These are phyloP conservation scores for Pseudogymnoascus sp. DNA, from an alignment of 2,329 filamentous ascomycete genomes.

Conservation along the genomic window DNA sequence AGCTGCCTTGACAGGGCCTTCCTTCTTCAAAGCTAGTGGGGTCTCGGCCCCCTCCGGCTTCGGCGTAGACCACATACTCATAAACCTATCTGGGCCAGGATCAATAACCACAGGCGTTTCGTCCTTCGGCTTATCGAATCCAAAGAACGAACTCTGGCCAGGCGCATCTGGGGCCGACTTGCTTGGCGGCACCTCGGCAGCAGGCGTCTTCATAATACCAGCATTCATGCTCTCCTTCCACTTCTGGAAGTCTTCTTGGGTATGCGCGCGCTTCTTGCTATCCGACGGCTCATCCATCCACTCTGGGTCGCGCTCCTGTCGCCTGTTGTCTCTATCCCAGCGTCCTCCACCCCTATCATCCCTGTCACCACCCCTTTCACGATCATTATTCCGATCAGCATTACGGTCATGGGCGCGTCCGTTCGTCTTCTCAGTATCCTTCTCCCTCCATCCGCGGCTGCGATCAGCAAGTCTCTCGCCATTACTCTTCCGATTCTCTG, in stretches of 20 bases:
- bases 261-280: slow-evolving; percentile 56
- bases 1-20: slow-evolving; percentile 44
- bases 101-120: slow-evolving; percentile 52
- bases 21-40: slow-evolving; percentile 33
- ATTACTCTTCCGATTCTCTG: slow-evolving; percentile 26
- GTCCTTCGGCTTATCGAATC: slow-evolving; percentile 41
- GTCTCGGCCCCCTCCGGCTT: slow-evolving; percentile 30
- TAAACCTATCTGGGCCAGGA: slow-evolving; percentile 67
- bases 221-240: slow-evolving; percentile 78
- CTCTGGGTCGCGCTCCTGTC: slow-evolving; percentile 73
- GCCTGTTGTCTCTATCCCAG: slow-evolving; percentile 49
- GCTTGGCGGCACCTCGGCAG: slow-evolving; percentile 31
- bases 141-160: slow-evolving; percentile 32
- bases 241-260: slow-evolving; percentile 84
- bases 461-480: slow-evolving; percentile 26
- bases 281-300: slow-evolving; percentile 74
- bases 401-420: slow-evolving; percentile 12
- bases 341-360: slow-evolving; percentile 22
- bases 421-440: slow-evolving; percentile 30
- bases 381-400: slow-evolving; percentile 3
- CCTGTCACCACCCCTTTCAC: slow-evolving; percentile 18
- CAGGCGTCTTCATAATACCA: slow-evolving; percentile 19
- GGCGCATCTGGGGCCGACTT: slow-evolving; percentile 26
- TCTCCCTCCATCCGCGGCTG: slow-evolving; percentile 32
- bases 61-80: slow-evolving; percentile 46